Base-by-base conservation (phyloP, 2,329 filamentous ascomycete genomes). In the Talaromyces sp. region DNA sequence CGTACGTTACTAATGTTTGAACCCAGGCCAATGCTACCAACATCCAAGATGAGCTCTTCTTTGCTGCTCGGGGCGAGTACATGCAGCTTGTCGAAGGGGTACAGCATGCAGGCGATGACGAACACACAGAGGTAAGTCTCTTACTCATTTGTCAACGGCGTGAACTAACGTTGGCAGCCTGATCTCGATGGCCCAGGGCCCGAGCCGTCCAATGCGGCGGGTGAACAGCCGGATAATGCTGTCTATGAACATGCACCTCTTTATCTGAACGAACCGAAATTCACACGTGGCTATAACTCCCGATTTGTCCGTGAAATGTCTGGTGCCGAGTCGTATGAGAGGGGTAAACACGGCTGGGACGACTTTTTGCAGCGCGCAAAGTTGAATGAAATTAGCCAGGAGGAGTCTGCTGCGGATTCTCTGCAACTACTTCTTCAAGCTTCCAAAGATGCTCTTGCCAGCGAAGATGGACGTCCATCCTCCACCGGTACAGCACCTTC, bases 361-460 rank as follows among this genome's bases (percentile, higher is more conserved):
- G 74, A 78, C 62, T 78, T 79, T 33, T 67, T 76, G 25, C 74
- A 74, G 62, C 72, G 75, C 18, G 76, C 72, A 40, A 74, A 74
- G 66, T 73, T 79, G 66, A 73, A 74, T 61, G 74, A 76, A 35
- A 70, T 77, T 59, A 67, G 71, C 58, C 67, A 74, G 37, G 68
- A 68, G 31, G 67, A 69, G 31, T 58, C 65, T 6, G 68, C 64
- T 35, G 67, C 61, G 23, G 68, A 70, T 62, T 65, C 70, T 33
- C 63, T 74, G 40, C 63, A 65, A 14, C 66, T 70, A 35, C 65
- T 76, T 33, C 62, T 75, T 7, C 66, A 72, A 28, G 75, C 75
- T 25, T 70, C 70, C 18, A 67, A 67, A 16, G 63, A 65, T 5
- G 64, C 74, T 46, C 64, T 58, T 8, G 46, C 67, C n/a, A 48